These are phyloP conservation scores for Talaromyces marneffei DNA, from an alignment of 2,329 filamentous ascomycete genomes.

Conservation along the genomic window DNA sequence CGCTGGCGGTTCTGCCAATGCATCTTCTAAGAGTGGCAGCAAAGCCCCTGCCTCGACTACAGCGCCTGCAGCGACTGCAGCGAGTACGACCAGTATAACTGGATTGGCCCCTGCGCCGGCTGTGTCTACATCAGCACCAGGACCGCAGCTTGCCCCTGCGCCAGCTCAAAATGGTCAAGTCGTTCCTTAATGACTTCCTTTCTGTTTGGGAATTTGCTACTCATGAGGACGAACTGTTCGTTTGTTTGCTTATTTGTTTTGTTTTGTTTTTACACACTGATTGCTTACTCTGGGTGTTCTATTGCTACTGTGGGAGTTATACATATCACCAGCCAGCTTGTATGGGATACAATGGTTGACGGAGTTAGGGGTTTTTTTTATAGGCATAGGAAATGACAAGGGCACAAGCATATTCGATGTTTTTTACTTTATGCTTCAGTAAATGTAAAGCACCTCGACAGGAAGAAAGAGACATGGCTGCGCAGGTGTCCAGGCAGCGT, in stretches of 20 bases:
- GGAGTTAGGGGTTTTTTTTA: neutral
- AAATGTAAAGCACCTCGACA: neutral
- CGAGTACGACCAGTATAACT: slow-evolving; percentile 18
- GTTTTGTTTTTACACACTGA: neutral
- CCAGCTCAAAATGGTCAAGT: neutral
- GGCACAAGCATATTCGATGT: neutral
- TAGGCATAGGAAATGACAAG: neutral
- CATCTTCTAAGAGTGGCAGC: neutral
- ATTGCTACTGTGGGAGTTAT: neutral
- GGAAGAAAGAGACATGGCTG: neutral
- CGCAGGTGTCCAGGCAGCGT: neutral
- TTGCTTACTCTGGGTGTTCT: neutral
- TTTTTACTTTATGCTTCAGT: neutral
- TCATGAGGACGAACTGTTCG: too few species aligned
- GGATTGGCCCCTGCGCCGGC: slow-evolving; percentile 20
- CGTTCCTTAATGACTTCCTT: neutral
- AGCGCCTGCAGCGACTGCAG: neutral
- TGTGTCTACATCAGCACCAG: slow-evolving; percentile 16
- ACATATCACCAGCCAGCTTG: neutral
- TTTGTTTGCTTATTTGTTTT: neutral
- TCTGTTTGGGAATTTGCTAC: too few species aligned
- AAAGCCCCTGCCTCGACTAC: neutral
- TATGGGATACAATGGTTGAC: neutral
- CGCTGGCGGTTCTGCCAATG: slow-evolving; percentile 7
- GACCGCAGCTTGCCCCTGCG: slow-evolving; percentile 21